These are phyloP conservation scores for Dictyostelium capitatum DNA, from an alignment of 78 protist species.

Conservation along the genomic window DNA sequence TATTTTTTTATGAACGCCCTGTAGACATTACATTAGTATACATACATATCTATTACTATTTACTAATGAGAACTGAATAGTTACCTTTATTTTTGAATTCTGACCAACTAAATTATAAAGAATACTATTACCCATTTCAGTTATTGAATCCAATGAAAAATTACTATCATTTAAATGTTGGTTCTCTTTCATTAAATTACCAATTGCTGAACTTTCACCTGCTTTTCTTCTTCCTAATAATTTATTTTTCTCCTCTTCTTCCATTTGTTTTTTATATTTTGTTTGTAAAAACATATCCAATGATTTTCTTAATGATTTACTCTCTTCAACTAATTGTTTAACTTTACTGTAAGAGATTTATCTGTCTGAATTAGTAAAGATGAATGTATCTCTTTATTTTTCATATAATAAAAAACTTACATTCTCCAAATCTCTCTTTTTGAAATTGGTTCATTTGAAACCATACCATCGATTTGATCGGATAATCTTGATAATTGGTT, in stretches of 20 bases:
- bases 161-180: constrained; percentile 33
- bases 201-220: constrained; percentile 28
- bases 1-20: constrained; percentile 73
- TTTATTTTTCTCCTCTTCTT: constrained; percentile 71
- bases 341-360: constrained; percentile 16
- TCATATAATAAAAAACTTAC: not conserved
- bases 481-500: constrained; percentile 51
- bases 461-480: constrained; percentile 69
- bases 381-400: not conserved
- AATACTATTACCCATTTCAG: constrained; percentile 58
- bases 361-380: not conserved
- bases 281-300: constrained; percentile 50
- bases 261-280: constrained; percentile 72
- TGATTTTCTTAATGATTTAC: constrained; percentile 73
- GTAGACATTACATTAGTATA: not conserved
- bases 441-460: constrained; percentile 55
- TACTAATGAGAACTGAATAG: not conserved
- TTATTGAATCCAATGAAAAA: constrained; percentile 1
- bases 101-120: constrained; percentile 57
- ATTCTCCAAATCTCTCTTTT: constrained; percentile 81
- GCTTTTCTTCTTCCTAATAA: constrained; percentile 48
- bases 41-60: too few species aligned
- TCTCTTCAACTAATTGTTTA: constrained; percentile 49
- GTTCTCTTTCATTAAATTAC: constrained; percentile 62
- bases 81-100: constrained; percentile 64